Base-by-base conservation (phyloP, 2,329 filamentous ascomycete species). In the Paracorniculantispora psalliotae region DNA sequence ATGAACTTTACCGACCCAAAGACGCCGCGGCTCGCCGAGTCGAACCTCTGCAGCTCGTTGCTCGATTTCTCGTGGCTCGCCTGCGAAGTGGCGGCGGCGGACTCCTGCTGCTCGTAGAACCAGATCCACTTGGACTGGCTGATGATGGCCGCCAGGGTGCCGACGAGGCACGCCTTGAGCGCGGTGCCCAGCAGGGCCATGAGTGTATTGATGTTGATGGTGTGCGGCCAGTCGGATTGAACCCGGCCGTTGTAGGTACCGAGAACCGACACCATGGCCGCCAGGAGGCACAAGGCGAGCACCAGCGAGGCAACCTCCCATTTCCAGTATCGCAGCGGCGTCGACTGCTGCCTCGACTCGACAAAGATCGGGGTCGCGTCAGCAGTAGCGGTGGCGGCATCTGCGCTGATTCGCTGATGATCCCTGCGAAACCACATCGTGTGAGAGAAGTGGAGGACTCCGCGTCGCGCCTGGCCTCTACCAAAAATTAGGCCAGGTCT, bases 181-280 rank as follows among this genome's bases (percentile, higher is more conserved):
- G 59, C 37, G 19, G 61, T 62, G 5, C 62, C 55, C 21, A 61
- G 49, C 26, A 65, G 48, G 4, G 61, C 62, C 0, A 65, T 53
- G 23, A 65, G 62, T 1, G 63, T 60, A 48, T 63, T 63, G n/a
- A 63, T 55, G 3, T 51, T 63, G 33, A 62, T 53, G 13, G 44
- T 35, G 4, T 59, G 25, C 2, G 63, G 62, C 59, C 61, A 62
- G 13, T 44, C 12, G 6, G 41, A n/a, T 3, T n/a, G 41, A 3
- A n/a, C 6, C 13, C 41, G 41, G n/a, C 41, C 41, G 41, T 44
- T 21, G 41, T 21, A 44, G 21, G 8, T n/a, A 7, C 5, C 41
- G 15, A 44, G n/a, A 8, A 44, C 41, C 12, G 41, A 15, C 6
- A n/a, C 41, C 3, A 44, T 44, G 41, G 41, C 19, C 5, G n/a